Percentiles rank a stretch among this genome's conserved stretches.
phyloP scores from a whole-genome alignment of 2,329 filamentous ascomycete species.

The Fonsecaea multimorphosa region DNA sequence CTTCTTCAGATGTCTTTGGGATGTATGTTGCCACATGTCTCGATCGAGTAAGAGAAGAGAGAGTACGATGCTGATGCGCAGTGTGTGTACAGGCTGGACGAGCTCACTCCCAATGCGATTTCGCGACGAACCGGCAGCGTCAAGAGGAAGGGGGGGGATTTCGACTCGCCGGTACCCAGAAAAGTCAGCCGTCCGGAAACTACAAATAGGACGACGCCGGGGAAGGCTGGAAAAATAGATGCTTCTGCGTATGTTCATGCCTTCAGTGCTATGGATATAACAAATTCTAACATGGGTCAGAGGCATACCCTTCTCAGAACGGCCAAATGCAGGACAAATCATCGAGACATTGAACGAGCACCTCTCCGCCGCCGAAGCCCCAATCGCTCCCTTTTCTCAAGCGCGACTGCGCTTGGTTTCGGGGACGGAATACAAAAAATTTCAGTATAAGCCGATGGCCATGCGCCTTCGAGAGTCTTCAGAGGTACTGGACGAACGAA shows the following conservation, averaged over 20 bases:
- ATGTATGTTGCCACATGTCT: slow-evolving; percentile 60
- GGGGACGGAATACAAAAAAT: slow-evolving; percentile 87
- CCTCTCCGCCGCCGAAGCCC: slow-evolving; percentile 69
- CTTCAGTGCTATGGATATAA: background rate
- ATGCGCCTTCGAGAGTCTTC: slow-evolving; percentile 95
- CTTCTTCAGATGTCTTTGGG: slow-evolving; percentile 75
- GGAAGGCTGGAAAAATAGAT: slow-evolving; percentile 23
- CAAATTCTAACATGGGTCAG: slow-evolving; percentile 44
- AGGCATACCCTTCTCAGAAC: slow-evolving; percentile 72
- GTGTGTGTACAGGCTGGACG: slow-evolving; percentile 63
- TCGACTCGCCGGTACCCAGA: slow-evolving; percentile 53
- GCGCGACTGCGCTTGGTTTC: slow-evolving; percentile 82
- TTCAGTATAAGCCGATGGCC: slow-evolving; percentile 87
- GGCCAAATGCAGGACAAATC: slow-evolving; percentile 79
- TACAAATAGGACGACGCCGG: slow-evolving; percentile 38
- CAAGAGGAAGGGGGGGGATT: slow-evolving; percentile 60
- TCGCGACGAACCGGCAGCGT: slow-evolving; percentile 51
- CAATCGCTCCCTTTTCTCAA: slow-evolving; percentile 74
- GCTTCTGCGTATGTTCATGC: slow-evolving; percentile 24
- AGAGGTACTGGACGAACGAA: slow-evolving; percentile 91
- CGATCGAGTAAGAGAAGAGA: background rate
- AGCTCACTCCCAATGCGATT: slow-evolving; percentile 69
- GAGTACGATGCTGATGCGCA: slow-evolving; percentile 28
- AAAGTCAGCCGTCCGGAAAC: slow-evolving; percentile 53
- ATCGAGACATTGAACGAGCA: slow-evolving; percentile 83